A percentile compares a stretch with the other conserved stretches of the same genome.
Conservation (phyloP, 208 protist species). For the Crithidia mellificae region DNA sequence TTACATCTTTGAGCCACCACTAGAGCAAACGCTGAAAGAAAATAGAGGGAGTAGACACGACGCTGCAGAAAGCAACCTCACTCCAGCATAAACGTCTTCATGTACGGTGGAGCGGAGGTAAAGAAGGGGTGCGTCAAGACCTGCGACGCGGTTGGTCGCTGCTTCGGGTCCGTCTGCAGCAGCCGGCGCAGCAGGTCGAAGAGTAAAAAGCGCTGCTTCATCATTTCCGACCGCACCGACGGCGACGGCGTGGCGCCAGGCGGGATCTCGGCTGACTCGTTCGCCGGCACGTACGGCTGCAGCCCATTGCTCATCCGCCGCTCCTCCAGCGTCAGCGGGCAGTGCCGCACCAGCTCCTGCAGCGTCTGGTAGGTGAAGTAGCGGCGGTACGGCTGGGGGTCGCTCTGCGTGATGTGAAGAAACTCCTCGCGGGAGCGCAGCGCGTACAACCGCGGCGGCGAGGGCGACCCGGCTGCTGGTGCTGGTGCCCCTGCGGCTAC, state of each 20-base stretch:
- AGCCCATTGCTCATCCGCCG: slow-evolving; percentile 55
- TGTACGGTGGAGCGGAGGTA: slow-evolving; percentile 48
- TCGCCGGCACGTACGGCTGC: slow-evolving; percentile 37
- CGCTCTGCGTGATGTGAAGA: slow-evolving; percentile 20
- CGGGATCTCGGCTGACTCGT: slow-evolving; percentile 22
- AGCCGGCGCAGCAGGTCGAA: slow-evolving; percentile 71
- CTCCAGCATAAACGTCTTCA: slow-evolving; percentile 40
- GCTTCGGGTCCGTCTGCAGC: slow-evolving; percentile 54
- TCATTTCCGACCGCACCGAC: slow-evolving; percentile 55
- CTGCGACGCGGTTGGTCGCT: slow-evolving; percentile 58
- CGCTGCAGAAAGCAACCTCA: slow-evolving; percentile 9
- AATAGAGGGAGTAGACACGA: background rate
- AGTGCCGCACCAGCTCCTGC: slow-evolving; percentile 70
- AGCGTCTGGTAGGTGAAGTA: slow-evolving; percentile 74
- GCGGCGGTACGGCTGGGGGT: slow-evolving; percentile 52
- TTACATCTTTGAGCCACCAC: no score
- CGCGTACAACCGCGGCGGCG: background rate
- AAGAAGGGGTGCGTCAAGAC: slow-evolving; percentile 77
- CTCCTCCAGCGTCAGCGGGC: slow-evolving; percentile 64
- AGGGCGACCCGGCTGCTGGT: no score
- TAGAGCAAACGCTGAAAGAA: background rate
- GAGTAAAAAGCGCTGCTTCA: slow-evolving; percentile 72
- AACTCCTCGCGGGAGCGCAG: slow-evolving; percentile 27
- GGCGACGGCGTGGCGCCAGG: slow-evolving; percentile 16
- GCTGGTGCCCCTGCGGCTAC: no score